Evolutionary conservation across 768 basidiomycete genomes (phyloP), one percentile per base, ranked within the genome.

Genomic region (Gymnopilus dilepis): DNA sequence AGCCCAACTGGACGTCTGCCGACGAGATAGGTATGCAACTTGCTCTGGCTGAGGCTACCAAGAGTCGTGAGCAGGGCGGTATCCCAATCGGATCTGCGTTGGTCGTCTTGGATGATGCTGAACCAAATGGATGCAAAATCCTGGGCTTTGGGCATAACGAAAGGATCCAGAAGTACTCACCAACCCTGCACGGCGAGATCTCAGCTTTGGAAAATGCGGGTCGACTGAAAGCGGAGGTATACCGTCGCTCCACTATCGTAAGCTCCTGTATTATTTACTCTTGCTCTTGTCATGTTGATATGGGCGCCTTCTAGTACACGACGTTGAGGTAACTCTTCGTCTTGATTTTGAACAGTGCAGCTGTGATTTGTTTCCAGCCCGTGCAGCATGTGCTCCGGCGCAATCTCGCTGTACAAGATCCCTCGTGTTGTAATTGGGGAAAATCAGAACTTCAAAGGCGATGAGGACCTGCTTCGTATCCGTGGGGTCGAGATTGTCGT

Each of bases 361-460:
- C 31, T 31, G 17, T 12, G 6, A 24, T 37, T 22, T 15, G n/a
- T 51, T 31, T 13, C 19, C 22, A 84, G 84, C 43, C 89, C 88
- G 2, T 89, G 88, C 66, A 80, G 75, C 55, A 88, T 89, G 88
- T 89, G 88, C 66, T 79, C 82, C 1, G 88, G 87, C 7, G 82
- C 87, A 1, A 83, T 86, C 24, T 60, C 86, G n/a, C 75, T 88
- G 9, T 88, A 86, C 73, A 82, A 82, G 47, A 88, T 90, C 40
- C 84, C 85, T 4, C 80, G 87, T 6, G 82, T 88, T 7, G 86
- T 90, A 11, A 84, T 90, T 48, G 87, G 87, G 17, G 88, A 89
- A 69, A 86, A 88, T 63, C 47, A 62, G 17, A 89, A 78, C 37
- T 86, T 82, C 65, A 62, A 80, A 15, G 86, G 85, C 8, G 81